Conservation (phyloP, 306 rosid species). For the Cucurbita pepo region DNA sequence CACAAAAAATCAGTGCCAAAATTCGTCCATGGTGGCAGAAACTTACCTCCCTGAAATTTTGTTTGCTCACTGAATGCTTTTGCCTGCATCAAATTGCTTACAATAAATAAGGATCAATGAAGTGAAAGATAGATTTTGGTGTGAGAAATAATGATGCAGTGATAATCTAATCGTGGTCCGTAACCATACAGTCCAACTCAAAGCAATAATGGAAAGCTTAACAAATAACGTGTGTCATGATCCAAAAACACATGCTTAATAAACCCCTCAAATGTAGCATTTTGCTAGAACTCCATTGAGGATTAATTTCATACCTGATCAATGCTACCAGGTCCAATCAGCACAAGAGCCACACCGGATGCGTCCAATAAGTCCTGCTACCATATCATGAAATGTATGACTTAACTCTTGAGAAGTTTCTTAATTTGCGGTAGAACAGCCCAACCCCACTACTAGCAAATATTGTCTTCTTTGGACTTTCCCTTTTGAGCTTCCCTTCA, state of each 20-base stretch:
- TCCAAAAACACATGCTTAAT: neutral
- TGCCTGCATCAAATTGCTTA: slow-evolving; percentile 30
- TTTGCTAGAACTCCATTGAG: neutral
- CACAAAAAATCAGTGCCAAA: neutral
- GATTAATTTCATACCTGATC: slow-evolving; percentile 38
- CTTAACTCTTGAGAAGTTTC: neutral
- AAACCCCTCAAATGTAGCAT: neutral
- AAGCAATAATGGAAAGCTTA: neutral
- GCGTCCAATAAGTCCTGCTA: slow-evolving; percentile 70
- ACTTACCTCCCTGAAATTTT: slow-evolving; percentile 76
- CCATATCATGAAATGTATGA: slow-evolving; percentile 2
- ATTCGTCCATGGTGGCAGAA: neutral
- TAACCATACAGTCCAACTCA: neutral
- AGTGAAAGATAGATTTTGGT: neutral
- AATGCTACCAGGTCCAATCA: slow-evolving; percentile 87
- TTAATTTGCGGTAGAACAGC: neutral
- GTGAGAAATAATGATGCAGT: neutral
- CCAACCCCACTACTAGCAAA: no score
- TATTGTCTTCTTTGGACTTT: no score
- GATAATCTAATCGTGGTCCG: neutral
- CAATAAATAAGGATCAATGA: neutral
- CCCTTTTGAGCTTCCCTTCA: no score
- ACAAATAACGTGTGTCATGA: neutral
- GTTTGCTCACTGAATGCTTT: slow-evolving; percentile 58
- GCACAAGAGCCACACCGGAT: slow-evolving; percentile 69